A percentile compares a stretch with the other conserved stretches of the same genome.
Evolutionary conservation across 2,329 filamentous ascomycete species (phyloP).

Genomic region (Colletotrichum magnum): DNA sequence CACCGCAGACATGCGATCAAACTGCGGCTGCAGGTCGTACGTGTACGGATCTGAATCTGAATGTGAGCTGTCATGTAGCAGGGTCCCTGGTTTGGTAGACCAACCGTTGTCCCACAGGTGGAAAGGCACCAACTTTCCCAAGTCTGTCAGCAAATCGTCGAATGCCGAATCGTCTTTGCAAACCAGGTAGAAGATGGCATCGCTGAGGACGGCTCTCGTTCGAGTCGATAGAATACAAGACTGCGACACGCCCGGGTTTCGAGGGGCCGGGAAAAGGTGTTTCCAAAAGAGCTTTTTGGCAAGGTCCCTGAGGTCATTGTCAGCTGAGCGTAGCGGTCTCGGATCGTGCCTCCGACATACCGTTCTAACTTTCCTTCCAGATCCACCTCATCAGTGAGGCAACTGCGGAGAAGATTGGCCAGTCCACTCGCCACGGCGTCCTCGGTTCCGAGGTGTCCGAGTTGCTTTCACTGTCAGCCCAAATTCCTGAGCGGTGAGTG

Average conservation of each 20-base stretch:
- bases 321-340: neutral
- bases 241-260: slow-evolving; percentile 47
- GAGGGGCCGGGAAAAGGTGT: slow-evolving; percentile 75
- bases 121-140: slow-evolving; percentile 66
- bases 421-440: slow-evolving; percentile 52
- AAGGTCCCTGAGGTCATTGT: slow-evolving; percentile 44
- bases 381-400: slow-evolving; percentile 40
- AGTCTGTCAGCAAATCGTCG: slow-evolving; percentile 63
- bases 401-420: slow-evolving; percentile 52
- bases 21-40: slow-evolving; percentile 72
- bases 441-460: slow-evolving; percentile 48
- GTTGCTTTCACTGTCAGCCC: slow-evolving; percentile 42
- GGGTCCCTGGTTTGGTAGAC: neutral
- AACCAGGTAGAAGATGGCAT: slow-evolving; percentile 70
- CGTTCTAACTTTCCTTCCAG: neutral
- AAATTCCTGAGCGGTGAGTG: neutral
- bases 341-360: neutral
- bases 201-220: slow-evolving; percentile 72
- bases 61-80: slow-evolving; percentile 4
- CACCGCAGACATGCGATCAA: slow-evolving; percentile 78
- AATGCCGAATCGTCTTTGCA: slow-evolving; percentile 66
- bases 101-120: slow-evolving; percentile 33
- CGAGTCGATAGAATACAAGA: slow-evolving; percentile 61
- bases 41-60: slow-evolving; percentile 63
- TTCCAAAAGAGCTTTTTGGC: slow-evolving; percentile 68